phyloP scores from a whole-genome alignment of 1,284 basidiomycete species.

The Cutaneotrichosporon sp. region DNA sequence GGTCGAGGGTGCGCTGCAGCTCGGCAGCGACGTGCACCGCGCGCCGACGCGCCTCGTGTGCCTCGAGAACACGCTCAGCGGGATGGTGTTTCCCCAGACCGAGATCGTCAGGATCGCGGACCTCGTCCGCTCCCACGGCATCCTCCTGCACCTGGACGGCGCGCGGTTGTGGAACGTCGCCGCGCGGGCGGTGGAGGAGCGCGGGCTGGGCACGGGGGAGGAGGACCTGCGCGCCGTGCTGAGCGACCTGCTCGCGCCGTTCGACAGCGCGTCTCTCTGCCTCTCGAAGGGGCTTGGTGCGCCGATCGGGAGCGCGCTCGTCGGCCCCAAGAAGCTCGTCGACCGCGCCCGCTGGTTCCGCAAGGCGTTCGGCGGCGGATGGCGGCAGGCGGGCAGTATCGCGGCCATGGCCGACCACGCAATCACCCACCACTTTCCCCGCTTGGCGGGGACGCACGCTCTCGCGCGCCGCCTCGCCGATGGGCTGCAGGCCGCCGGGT shows the following conservation, averaged over 20 bases:
- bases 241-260: conserved; percentile 79
- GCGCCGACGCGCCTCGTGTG: conserved; percentile 79
- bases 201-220: conserved; percentile 56
- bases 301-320: conserved; percentile 86
- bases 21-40: conserved; percentile 71
- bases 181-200: conserved; percentile 68
- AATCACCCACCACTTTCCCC: conserved; percentile 78
- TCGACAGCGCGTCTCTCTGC: conserved; percentile 92
- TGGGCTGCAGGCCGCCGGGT: conserved; percentile 75
- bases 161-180: conserved; percentile 88
- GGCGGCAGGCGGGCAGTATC: conserved; percentile 84
- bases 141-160: conserved; percentile 90
- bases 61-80: conserved; percentile 90
- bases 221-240: conserved; percentile 54
- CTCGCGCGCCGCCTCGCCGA: conserved; percentile 71
- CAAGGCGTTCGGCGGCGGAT: conserved; percentile 93
- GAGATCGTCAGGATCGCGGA: conserved; percentile 82
- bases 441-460: conserved; percentile 72
- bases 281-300: conserved; percentile 95
- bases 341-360: conserved; percentile 78
- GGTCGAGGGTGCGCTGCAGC: conserved; percentile 68
- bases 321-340: conserved; percentile 78
- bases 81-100: conserved; percentile 87
- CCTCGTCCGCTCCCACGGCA: conserved; percentile 66
- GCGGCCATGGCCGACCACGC: conserved; percentile 83